Conservation (phyloP, 768 basidiomycete genomes). For the Leccinum uliginosum region DNA sequence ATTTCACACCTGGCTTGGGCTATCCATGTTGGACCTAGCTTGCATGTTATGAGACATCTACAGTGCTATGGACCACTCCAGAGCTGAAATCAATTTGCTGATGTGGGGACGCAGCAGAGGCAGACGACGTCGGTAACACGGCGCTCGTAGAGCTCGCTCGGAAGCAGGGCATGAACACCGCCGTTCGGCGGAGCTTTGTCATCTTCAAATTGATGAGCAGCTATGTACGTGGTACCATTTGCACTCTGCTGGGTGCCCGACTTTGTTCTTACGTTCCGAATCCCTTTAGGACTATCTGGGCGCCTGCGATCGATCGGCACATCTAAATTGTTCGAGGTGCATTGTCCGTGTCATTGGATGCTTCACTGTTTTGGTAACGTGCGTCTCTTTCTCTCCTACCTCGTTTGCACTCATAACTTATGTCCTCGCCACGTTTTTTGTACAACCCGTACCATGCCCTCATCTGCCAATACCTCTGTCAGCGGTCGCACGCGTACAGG, state of each 20-base stretch:
- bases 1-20: no score
- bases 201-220: conserved; percentile 96
- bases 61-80: no score
- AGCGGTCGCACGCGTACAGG: conserved; percentile 74
- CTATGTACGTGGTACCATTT: conserved; percentile 53
- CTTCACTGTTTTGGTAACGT: conserved; percentile 93
- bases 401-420: not conserved
- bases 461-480: conserved; percentile 79
- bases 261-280: not conserved
- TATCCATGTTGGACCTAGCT: no score
- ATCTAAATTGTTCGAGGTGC: conserved; percentile 81
- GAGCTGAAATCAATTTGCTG: no score
- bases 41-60: no score
- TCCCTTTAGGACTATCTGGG: conserved; percentile 86
- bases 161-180: conserved; percentile 98
- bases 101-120: conserved; percentile 23
- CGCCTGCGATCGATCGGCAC: conserved; percentile 84
- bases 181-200: conserved; percentile 86
- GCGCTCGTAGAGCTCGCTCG: conserved; percentile 74
- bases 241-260: not conserved
- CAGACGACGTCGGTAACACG: conserved; percentile 32
- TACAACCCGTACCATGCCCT: conserved; percentile 97
- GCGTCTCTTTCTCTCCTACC: conserved; percentile 19
- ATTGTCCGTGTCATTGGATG: conserved; percentile 89
- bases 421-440: conserved; percentile 14